These are phyloP conservation scores for Epichloe hybrida DNA, from an alignment of 2,329 filamentous ascomycete species.

Conservation along the genomic window DNA sequence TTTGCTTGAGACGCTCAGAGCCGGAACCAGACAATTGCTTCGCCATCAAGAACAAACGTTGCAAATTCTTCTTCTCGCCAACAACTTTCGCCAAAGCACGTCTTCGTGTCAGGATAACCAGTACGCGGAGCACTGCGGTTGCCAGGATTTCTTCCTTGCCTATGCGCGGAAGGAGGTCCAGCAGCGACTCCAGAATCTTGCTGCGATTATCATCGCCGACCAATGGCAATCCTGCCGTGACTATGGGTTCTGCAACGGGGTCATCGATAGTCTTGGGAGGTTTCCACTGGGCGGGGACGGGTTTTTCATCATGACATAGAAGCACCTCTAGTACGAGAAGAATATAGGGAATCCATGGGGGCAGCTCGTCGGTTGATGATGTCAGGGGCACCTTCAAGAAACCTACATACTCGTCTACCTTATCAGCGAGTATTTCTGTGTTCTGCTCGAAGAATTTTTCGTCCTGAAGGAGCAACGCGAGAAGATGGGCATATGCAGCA, in stretches of 20 bases:
- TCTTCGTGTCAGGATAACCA: slow-evolving; percentile 77
- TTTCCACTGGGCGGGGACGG: slow-evolving; percentile 60
- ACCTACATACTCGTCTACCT: slow-evolving; percentile 58
- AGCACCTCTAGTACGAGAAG: slow-evolving; percentile 82
- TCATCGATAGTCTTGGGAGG: slow-evolving; percentile 37
- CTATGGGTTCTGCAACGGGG: slow-evolving; percentile 36
- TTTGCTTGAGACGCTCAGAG: slow-evolving; percentile 54
- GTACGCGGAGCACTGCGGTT: slow-evolving; percentile 65
- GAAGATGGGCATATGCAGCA: slow-evolving; percentile 79
- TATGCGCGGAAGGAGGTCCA: slow-evolving; percentile 73
- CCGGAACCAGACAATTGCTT: slow-evolving; percentile 77
- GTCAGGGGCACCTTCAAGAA: slow-evolving; percentile 63
- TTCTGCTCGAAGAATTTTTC: slow-evolving; percentile 67
- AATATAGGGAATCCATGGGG: slow-evolving; percentile 85
- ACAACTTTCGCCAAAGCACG: slow-evolving; percentile 61
- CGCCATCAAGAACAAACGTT: slow-evolving; percentile 85
- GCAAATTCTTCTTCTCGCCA: slow-evolving; percentile 78
- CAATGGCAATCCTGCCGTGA: slow-evolving; percentile 46
- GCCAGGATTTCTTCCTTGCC: slow-evolving; percentile 80
- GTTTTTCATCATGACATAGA: slow-evolving; percentile 78
- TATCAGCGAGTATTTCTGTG: slow-evolving; percentile 60
- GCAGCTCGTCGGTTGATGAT: slow-evolving; percentile 60
- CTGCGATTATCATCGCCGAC: slow-evolving; percentile 49
- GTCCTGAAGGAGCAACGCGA: slow-evolving; percentile 79
- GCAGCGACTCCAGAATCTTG: slow-evolving; percentile 61